These are phyloP conservation scores for Hyphopichia burtonii DNA, from an alignment of 1,139 yeast species.

Conservation along the genomic window DNA sequence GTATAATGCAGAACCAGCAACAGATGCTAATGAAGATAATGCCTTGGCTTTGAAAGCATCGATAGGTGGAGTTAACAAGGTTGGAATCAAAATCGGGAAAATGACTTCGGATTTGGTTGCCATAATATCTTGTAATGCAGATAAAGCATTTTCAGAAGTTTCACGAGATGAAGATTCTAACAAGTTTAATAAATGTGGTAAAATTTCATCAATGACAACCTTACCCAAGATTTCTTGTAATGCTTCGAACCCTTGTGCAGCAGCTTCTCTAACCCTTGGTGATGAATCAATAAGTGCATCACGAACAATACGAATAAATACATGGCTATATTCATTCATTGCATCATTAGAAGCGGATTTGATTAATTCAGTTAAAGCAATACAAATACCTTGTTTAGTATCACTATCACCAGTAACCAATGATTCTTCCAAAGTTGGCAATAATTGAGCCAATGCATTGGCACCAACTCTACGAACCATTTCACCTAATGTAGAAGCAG, in stretches of 20 bases:
- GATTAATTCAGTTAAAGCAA: slow-evolving; percentile 85
- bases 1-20: slow-evolving; percentile 83
- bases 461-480: slow-evolving; percentile 94
- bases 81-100: slow-evolving; percentile 91
- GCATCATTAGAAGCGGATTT: slow-evolving; percentile 68
- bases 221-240: slow-evolving; percentile 82
- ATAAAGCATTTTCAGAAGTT: slow-evolving; percentile 72
- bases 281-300: slow-evolving; percentile 76
- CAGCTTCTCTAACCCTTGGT: slow-evolving; percentile 78
- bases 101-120: slow-evolving; percentile 84
- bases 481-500: slow-evolving; percentile 94
- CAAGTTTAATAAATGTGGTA: slow-evolving; percentile 78
- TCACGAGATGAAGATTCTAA: slow-evolving; percentile 54
- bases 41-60: slow-evolving; percentile 84
- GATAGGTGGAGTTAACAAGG: slow-evolving; percentile 78
- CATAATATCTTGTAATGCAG: slow-evolving; percentile 92
- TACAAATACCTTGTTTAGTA: slow-evolving; percentile 94
- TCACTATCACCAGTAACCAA: slow-evolving; percentile 64
- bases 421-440: slow-evolving; percentile 80
- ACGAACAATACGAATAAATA: slow-evolving; percentile 73
- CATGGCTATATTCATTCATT: slow-evolving; percentile 62
- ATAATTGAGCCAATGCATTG: slow-evolving; percentile 75
- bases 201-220: slow-evolving; percentile 79
- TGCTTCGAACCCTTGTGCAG: slow-evolving; percentile 87
- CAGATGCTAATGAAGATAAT: slow-evolving; percentile 83